phyloP scores from a whole-genome alignment of 805 yeast species.

The Yarrowia hollandica region DNA sequence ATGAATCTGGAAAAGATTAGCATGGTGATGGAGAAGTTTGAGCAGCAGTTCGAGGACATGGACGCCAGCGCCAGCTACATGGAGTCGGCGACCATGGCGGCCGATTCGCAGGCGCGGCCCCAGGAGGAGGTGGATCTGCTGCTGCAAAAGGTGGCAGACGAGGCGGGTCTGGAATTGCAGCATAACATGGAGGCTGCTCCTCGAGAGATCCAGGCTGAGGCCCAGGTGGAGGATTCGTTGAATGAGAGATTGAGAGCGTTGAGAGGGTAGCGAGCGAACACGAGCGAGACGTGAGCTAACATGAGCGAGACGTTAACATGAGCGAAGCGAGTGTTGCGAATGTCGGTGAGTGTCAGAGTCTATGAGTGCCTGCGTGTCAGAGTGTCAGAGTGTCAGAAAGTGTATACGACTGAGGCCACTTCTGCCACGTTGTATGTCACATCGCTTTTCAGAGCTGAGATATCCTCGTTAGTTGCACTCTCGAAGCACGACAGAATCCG shows the following conservation, averaged over 20 bases:
- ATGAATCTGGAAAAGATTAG: slow-evolving; percentile 95
- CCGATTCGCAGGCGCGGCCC: slow-evolving; percentile 86
- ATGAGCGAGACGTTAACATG: background rate
- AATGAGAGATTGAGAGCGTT: slow-evolving; percentile 89
- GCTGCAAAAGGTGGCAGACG: slow-evolving; percentile 92
- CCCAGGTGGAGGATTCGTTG: slow-evolving; percentile 79
- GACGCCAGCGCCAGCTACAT: slow-evolving; percentile 93
- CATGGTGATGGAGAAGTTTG: slow-evolving; percentile 95
- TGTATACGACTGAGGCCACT: too few species aligned
- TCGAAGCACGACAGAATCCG: too few species aligned
- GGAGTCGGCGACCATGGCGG: slow-evolving; percentile 83
- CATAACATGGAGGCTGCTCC: slow-evolving; percentile 65
- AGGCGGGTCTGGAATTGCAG: slow-evolving; percentile 90
- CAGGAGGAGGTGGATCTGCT: slow-evolving; percentile 92
- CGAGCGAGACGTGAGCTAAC: background rate
- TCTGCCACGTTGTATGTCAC: too few species aligned
- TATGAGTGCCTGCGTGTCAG: too few species aligned
- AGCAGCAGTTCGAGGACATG: slow-evolving; percentile 90
- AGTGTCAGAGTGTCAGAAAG: too few species aligned
- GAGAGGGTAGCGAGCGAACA: slow-evolving; percentile 3
- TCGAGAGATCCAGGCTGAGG: slow-evolving; percentile 46
- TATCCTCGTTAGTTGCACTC: too few species aligned
- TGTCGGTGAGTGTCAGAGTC: too few species aligned
- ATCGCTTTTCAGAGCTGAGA: too few species aligned
- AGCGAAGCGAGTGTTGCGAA: background rate